Base-by-base conservation (phyloP, 139 green algal genomes). In the Chlamydomonas schloesseri region DNA sequence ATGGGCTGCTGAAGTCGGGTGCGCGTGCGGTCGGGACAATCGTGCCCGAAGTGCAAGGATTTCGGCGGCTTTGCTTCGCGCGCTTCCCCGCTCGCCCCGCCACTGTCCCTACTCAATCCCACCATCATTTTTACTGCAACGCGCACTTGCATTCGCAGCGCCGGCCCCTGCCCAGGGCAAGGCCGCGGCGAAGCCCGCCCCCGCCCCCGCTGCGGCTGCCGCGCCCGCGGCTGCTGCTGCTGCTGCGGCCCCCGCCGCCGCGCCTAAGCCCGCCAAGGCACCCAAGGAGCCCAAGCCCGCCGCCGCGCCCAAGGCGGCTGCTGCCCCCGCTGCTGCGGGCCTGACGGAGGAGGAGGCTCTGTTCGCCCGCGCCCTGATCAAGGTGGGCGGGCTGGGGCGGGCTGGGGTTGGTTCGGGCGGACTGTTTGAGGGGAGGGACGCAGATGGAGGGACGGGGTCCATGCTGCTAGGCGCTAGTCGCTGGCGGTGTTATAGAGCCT, bases 361-460 rank as follows among this genome's bases (percentile, higher is more conserved):
- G 17, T 87, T 87, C 34, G 50, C 23, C 17, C 65, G 67, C 0
- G 81, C 37, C 15, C 81, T 80, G 1, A 87, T 87, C 28, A 87
- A 87, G 81, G 81, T 80, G n/a, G 0, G 57, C 8, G n/a, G n/a
- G n/a, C n/a, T n/a, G n/a, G n/a, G n/a, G n/a, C n/a, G n/a, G n/a
- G n/a, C n/a, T n/a, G n/a, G n/a, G n/a, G n/a, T n/a, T n/a, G n/a
- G n/a, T n/a, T n/a, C n/a, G n/a, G n/a, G n/a, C n/a, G n/a, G n/a
- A n/a, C n/a, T n/a, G n/a, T n/a, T n/a, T n/a, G n/a, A n/a, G n/a
- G n/a, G n/a, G n/a, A n/a, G n/a, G n/a, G n/a, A n/a, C n/a, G n/a
- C n/a, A n/a, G n/a, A n/a, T n/a, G n/a, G n/a, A n/a, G n/a, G n/a
- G n/a, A n/a, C n/a, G n/a, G n/a, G n/a, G n/a, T n/a, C n/a, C n/a